Base-by-base conservation (phyloP, 2,329 filamentous ascomycete genomes). In the Didymella lethalis region DNA sequence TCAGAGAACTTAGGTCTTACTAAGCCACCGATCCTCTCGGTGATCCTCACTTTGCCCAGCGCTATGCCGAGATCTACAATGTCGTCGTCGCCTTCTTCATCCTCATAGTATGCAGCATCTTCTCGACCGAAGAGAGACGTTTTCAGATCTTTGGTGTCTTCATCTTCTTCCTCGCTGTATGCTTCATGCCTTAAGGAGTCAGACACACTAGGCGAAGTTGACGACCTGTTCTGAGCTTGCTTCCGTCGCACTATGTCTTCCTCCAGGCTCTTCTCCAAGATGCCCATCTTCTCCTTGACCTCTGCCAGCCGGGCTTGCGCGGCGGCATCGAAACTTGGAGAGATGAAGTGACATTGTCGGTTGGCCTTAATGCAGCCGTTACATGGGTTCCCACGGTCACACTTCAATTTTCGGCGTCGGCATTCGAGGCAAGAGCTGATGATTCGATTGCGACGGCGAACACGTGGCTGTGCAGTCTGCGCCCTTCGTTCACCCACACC, bases 201-300 rank as follows among this genome's bases (percentile, higher is more conserved):
- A 7, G 20, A 26, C 11, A 32, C 25, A 4, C 26, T 20, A 6
- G 12, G 2, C 2, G 46, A 25, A 5, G 56, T n/a, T 3, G 28
- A 29, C 12, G 34, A 25, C 2, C 20, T 26, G 25, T 28, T n/a
- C 12, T 41, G 56, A 36, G 34, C 10, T 46, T 28, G 58, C 31
- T 50, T 60, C 46, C 78, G 80, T 54, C 83, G 82, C 16, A 85
- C 86, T 29, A 90, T 85, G 72, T 91, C 88, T 43, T 87, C 80
- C 75, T 92, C 90, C 6, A 92, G 81, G 54, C 88, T 85, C 52
- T 86, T 82, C 77, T 92, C 90, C 18, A 92, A 78, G 8, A 85
- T 86, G 26, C 89, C 89, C 76, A 92, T 90, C 75, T 89, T 89
- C 74, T 93, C 90, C 77, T 93, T 93, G 74, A 93, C 88, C 69